Percentiles rank a stretch among this genome's conserved stretches.
These are phyloP conservation scores for Poteriospumella lacustris DNA, from an alignment of 108 stramenopile genomes.

Conservation along the genomic window DNA sequence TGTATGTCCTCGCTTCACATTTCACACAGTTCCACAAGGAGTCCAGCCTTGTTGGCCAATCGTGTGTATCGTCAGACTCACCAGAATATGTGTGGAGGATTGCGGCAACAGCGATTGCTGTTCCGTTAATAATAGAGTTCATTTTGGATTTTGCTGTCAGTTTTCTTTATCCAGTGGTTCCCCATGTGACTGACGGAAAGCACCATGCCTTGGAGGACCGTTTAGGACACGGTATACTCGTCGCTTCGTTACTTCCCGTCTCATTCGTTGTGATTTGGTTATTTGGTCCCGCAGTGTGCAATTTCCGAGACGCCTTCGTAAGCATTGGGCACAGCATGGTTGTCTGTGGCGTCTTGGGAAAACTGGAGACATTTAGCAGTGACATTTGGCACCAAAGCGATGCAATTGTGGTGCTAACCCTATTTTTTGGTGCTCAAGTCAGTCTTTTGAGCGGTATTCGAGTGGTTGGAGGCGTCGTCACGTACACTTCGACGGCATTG, in stretches of 20 bases:
- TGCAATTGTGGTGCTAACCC: not conserved
- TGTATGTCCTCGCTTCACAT: too few species aligned
- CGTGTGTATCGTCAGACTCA: too few species aligned
- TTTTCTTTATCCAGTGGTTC: not conserved
- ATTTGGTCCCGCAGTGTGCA: too few species aligned
- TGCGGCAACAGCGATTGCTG: not conserved
- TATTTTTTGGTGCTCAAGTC: not conserved
- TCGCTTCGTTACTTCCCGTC: not conserved
- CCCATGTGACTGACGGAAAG: not conserved
- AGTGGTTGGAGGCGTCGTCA: not conserved
- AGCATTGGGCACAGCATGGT: not conserved
- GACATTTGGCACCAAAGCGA: not conserved
- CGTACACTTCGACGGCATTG: not conserved
- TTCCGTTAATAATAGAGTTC: conserved; percentile 12
- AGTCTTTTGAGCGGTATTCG: not conserved
- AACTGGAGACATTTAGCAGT: not conserved
- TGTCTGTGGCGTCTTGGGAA: not conserved
- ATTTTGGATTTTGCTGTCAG: not conserved
- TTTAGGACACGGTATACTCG: not conserved
- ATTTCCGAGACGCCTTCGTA: not conserved
- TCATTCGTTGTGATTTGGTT: not conserved
- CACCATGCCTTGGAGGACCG: not conserved
- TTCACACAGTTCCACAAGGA: too few species aligned
- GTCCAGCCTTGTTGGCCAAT: too few species aligned
- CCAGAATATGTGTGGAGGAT: not conserved